These are phyloP conservation scores for Linderniella brevidens DNA, from an alignment of 257 asterid species.

Conservation along the genomic window DNA sequence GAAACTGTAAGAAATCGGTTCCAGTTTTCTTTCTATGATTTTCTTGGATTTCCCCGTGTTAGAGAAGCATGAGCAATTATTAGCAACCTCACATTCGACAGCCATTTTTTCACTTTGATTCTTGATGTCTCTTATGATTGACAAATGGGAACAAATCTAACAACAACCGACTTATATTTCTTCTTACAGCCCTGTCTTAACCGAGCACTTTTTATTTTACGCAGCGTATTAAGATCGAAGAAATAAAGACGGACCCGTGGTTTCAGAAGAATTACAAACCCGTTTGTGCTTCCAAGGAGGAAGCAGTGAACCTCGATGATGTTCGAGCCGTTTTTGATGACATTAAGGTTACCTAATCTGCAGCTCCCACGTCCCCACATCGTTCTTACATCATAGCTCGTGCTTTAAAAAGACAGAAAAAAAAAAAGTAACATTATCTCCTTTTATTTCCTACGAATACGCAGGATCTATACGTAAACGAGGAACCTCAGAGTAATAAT, in stretches of 20 bases:
- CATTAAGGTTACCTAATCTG: constrained; percentile 47
- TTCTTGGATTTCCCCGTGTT: no score
- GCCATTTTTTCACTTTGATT: no score
- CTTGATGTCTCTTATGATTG: no score
- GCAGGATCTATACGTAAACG: constrained; percentile 77
- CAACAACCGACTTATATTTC: background rate
- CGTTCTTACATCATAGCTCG: constrained; percentile 15
- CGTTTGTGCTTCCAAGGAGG: constrained; percentile 49
- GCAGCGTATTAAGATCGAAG: constrained; percentile 75
- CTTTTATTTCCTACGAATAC: constrained; percentile 12
- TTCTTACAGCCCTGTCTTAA: constrained; percentile 3
- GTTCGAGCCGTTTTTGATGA: constrained; percentile 77
- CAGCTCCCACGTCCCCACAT: no score
- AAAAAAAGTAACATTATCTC: background rate
- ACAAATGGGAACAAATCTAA: no score
- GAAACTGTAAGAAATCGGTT: constrained; percentile 38
- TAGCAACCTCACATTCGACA: no score
- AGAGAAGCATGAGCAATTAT: no score
- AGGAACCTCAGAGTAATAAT: constrained; percentile 31
- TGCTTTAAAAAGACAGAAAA: background rate
- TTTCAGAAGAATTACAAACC: constrained; percentile 52
- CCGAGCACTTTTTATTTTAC: constrained; percentile 8
- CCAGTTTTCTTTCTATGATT: no score
- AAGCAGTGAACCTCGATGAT: constrained; percentile 75
- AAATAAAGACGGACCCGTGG: constrained; percentile 68